A percentile compares a stretch with the other conserved stretches of the same genome.
phyloP scores from a whole-genome alignment of 2,329 filamentous ascomycete species.

The Claviceps quebecensis region DNA sequence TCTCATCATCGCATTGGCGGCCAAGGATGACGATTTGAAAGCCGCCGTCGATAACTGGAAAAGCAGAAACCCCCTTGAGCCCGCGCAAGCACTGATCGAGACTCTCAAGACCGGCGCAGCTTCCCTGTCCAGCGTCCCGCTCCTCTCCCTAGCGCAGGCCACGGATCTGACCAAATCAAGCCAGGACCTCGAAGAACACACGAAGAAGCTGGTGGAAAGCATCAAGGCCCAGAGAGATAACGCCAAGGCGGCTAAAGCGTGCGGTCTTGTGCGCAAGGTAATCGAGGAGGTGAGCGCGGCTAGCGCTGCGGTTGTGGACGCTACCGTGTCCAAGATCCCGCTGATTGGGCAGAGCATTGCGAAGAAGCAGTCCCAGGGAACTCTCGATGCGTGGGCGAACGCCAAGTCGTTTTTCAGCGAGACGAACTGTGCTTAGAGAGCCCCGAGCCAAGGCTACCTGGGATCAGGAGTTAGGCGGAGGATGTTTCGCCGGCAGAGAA shows the following conservation, averaged over 20 bases:
- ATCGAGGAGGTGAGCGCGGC: background rate
- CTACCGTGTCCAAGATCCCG: background rate
- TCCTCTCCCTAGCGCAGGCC: background rate
- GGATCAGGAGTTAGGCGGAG: no score
- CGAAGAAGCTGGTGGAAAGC: background rate
- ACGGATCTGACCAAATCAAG: background rate
- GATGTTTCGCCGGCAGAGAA: no score
- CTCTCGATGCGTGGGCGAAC: background rate
- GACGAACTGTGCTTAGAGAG: background rate
- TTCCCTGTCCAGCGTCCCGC: background rate
- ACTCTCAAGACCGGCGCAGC: background rate
- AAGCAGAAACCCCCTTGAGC: background rate
- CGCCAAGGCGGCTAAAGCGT: background rate
- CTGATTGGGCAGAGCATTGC: background rate
- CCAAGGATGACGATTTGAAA: background rate
- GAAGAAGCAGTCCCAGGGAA: background rate
- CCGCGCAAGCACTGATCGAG: background rate
- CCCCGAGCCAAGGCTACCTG: no score
- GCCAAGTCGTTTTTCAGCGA: background rate
- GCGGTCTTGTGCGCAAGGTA: background rate
- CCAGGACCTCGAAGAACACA: background rate
- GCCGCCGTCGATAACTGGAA: background rate
- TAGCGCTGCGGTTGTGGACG: background rate
- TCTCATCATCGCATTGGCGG: background rate
- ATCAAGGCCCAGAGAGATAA: background rate